Percentiles rank a stretch among this genome's conserved stretches.
phyloP scores from a whole-genome alignment of 495 filamentous ascomycete species.

The Cenococcum geophilum region DNA sequence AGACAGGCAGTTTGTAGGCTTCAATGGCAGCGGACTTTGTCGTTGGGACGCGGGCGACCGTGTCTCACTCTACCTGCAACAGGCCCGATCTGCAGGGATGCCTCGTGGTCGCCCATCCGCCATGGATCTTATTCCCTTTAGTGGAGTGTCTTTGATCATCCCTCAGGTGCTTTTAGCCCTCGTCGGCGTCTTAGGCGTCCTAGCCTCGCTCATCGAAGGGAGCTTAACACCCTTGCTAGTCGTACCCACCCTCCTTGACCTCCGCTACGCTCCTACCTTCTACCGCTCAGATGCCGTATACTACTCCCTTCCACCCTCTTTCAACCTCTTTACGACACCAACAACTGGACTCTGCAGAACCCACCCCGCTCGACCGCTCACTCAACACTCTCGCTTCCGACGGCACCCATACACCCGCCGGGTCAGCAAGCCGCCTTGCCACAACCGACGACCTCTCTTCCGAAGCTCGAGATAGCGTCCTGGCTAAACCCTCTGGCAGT shows the following conservation, averaged over 20 bases:
- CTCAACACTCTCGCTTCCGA: not conserved
- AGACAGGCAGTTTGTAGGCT: too few species aligned
- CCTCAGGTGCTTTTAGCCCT: slow-evolving; percentile 24
- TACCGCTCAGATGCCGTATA: slow-evolving; percentile 20
- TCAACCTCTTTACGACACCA: slow-evolving; percentile 7
- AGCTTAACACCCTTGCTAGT: slow-evolving; percentile 23
- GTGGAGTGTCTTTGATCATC: slow-evolving; percentile 22
- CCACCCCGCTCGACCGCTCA: not conserved
- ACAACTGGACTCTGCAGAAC: not conserved
- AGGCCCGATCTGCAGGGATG: slow-evolving; percentile 25
- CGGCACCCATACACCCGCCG: not conserved
- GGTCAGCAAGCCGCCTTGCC: not conserved
- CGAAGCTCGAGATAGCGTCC: not conserved
- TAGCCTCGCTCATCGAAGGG: not conserved
- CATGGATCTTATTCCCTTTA: slow-evolving; percentile 17
- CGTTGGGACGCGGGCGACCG: not conserved
- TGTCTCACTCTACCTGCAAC: not conserved
- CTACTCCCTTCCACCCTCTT: slow-evolving; percentile 21
- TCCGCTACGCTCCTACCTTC: slow-evolving; percentile 17
- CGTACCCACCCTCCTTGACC: slow-evolving; percentile 24
- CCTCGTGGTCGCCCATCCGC: slow-evolving; percentile 17
- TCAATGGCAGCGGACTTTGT: not conserved
- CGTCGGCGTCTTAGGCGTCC: slow-evolving; percentile 16
- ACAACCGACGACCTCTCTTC: not conserved
- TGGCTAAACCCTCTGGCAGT: not conserved